Percentiles rank a stretch among this genome's conserved stretches.
Evolutionary conservation across 2,329 filamentous ascomycete species (phyloP).

Genomic region (Colletotrichum kahawae): DNA sequence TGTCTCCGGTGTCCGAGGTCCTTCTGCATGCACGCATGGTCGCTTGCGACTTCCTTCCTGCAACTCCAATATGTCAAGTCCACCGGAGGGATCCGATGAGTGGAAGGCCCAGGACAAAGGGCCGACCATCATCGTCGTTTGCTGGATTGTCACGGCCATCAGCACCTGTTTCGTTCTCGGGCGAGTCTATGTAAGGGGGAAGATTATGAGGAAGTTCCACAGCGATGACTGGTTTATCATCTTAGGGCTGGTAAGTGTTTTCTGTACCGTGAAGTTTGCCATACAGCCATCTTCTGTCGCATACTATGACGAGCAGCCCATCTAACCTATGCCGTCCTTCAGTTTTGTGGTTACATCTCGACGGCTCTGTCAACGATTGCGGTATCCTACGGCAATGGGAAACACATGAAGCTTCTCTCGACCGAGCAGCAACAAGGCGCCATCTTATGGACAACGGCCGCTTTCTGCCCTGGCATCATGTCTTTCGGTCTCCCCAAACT

Average conservation of each 20-base stretch:
- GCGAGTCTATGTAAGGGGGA: conserved; percentile 33
- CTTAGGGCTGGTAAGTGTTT: conserved; percentile 31
- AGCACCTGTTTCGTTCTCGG: conserved; percentile 31
- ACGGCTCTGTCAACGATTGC: conserved; percentile 37
- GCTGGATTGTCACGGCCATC: conserved; percentile 33
- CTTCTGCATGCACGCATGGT: no score
- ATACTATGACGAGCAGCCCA: not conserved
- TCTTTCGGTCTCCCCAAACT: conserved; percentile 47
- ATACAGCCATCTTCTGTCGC: no score
- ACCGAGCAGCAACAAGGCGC: conserved; percentile 31
- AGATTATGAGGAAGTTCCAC: conserved; percentile 34
- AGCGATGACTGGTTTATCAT: conserved; percentile 42
- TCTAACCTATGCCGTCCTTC: not conserved
- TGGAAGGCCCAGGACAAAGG: conserved; percentile 29
- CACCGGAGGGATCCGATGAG: not conserved
- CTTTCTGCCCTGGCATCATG: conserved; percentile 41
- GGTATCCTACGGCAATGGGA: conserved; percentile 42
- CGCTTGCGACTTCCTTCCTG: not conserved
- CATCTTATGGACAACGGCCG: conserved; percentile 39
- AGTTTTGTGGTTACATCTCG: conserved; percentile 24
- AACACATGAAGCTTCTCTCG: conserved; percentile 37
- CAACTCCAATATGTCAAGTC: not conserved
- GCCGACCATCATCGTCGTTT: conserved; percentile 33
- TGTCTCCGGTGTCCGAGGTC: not conserved
- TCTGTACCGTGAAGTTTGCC: rapidly evolving